Base-by-base conservation (phyloP, 1,284 basidiomycete genomes). In the Marasmius tenuissimus region DNA sequence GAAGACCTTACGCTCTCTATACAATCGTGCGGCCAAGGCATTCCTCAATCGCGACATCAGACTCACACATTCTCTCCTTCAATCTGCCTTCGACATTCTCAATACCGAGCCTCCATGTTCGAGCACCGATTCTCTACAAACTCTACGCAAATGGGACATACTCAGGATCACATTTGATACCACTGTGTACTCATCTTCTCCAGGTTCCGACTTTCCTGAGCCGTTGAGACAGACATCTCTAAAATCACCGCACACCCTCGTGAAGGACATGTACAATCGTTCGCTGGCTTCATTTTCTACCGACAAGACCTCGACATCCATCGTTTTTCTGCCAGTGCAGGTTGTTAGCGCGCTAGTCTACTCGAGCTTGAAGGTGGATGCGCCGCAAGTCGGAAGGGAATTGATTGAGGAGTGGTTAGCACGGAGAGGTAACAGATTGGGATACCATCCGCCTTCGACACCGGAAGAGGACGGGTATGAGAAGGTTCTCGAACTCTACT, bases 131-230 rank as follows among this genome's bases (percentile, higher is more conserved):
- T 79, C 86, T 63, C 82, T 90, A n/a, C 79, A 86, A 57, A 92
- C 86, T 63, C 82, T 90, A 16, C 79, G 87, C 57, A 92, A 92
- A 76, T 93, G 92, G 92, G 91, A 93, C 67, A 85, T 93, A 58
- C 84, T 93, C 4, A 82, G 91, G 22, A 87, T 93, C 66, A 93
- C 91, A 0, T 81, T 92, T 63, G 91, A 93, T 70, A 86, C 87
- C 0, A 91, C 88, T 0, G 74, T 91, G 35, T 91, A 88, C 69
- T 73, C 82, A 7, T 80, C 88, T 0, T 72, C 80, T 1, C 64
- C 76, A 0, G 72, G 83, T 18, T 74, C 75, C 40, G 73, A 78
- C 4, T 71, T 89, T 27, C 86, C 88, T 0, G 71, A 78, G 9
- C 63, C 79, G 0, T 73, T 91, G 40, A 80, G 81, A 33, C 76